phyloP scores from a whole-genome alignment of 306 rosid genomes.

The Prunus campanulata region DNA sequence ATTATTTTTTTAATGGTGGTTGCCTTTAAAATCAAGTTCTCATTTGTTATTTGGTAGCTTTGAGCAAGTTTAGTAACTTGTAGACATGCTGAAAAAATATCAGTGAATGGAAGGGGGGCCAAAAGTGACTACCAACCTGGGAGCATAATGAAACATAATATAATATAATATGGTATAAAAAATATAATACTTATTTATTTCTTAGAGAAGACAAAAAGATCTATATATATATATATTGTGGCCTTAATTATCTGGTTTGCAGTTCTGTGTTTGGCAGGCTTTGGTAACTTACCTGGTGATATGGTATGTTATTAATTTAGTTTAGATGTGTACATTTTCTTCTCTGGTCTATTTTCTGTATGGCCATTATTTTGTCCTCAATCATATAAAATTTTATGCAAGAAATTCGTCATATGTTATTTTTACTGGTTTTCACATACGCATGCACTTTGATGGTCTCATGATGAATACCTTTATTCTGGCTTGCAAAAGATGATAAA shows the following conservation, averaged over 20 bases:
- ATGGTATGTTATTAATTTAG: constrained; percentile 57
- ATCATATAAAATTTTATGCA: not conserved
- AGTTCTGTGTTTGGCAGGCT: constrained; percentile 94
- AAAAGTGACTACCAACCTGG: not conserved
- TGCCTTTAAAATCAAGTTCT: not conserved
- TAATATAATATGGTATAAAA: not conserved
- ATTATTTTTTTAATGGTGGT: not conserved
- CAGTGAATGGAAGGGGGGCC: no score
- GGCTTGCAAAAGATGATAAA: not conserved
- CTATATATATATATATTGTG: not conserved
- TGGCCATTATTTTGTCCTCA: not conserved
- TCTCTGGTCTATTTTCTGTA: not conserved
- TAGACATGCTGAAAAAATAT: not conserved
- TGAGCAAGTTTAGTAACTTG: not conserved
- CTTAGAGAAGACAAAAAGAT: not conserved
- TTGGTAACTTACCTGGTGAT: constrained; percentile 93
- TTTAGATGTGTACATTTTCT: constrained; percentile 20
- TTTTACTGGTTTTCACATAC: not conserved
- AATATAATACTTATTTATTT: not conserved
- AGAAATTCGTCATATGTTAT: not conserved
- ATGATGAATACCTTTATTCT: not conserved
- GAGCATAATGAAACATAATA: not conserved
- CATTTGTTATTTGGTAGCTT: not conserved
- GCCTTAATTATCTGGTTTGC: constrained; percentile 52
- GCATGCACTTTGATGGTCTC: not conserved